These are phyloP conservation scores for Nothophytophthora sp. DNA, from an alignment of 352 stramenopile genomes.

Conservation along the genomic window DNA sequence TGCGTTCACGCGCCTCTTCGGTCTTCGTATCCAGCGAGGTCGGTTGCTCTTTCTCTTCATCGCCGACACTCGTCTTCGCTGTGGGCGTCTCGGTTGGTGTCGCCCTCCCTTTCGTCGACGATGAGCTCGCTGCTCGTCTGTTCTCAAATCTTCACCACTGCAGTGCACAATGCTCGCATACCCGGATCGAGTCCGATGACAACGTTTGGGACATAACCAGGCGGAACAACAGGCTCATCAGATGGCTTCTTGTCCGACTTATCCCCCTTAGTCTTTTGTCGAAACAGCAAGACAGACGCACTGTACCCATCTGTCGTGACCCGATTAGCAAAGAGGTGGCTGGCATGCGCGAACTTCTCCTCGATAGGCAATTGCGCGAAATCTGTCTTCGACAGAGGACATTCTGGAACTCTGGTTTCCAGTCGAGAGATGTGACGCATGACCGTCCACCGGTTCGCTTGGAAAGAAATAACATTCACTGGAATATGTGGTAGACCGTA, in stretches of 20 bases:
- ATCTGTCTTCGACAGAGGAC: constrained; percentile 3
- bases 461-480: not conserved
- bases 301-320: constrained; percentile 15
- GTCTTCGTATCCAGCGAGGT: constrained; percentile 9
- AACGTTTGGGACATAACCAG: constrained; percentile 8
- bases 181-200: constrained; percentile 17
- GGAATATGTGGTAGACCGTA: not conserved
- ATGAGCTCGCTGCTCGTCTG: no score
- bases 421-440: constrained; percentile 6
- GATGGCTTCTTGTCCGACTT: not conserved
- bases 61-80: not conserved
- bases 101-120: not conserved
- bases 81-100: no score
- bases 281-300: constrained; percentile 11
- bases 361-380: constrained; percentile 3
- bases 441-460: constrained; percentile 2
- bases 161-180: constrained; percentile 10
- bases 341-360: constrained; percentile 16
- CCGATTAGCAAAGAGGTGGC: constrained; percentile 18
- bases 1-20: not conserved
- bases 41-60: no score
- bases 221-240: not conserved
- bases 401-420: constrained; percentile 5
- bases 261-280: constrained; percentile 9
- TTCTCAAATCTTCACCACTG: constrained; percentile 11